These are phyloP conservation scores for Naganishia kalamii DNA, from an alignment of 768 basidiomycete genomes.

Conservation along the genomic window DNA sequence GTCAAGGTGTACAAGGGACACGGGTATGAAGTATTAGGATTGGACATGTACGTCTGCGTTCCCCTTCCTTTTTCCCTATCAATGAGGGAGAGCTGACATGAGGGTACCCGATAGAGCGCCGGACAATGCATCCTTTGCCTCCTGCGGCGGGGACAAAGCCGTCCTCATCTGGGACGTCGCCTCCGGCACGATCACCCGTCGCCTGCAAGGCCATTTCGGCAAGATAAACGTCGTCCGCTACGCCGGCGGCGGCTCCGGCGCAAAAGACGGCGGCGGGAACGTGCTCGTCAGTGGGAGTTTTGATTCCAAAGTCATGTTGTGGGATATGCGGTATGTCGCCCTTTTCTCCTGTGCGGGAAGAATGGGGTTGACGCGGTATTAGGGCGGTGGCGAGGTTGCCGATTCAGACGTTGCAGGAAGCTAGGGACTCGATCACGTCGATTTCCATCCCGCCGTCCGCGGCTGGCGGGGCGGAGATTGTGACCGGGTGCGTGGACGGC, in stretches of 20 bases:
- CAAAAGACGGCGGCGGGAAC: slow-evolving; percentile 65
- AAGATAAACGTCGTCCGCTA: slow-evolving; percentile 87
- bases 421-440: slow-evolving; percentile 76
- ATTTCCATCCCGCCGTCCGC: slow-evolving; percentile 49
- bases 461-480: slow-evolving; percentile 56
- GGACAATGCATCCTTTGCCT: slow-evolving; percentile 90
- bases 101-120: slow-evolving; percentile 57
- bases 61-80: not conserved
- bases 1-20: slow-evolving; percentile 87
- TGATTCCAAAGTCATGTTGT: slow-evolving; percentile 81
- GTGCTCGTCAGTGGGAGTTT: slow-evolving; percentile 88
- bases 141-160: slow-evolving; percentile 85
- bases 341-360: not conserved
- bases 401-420: slow-evolving; percentile 83
- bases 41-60: slow-evolving; percentile 65
- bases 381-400: slow-evolving; percentile 73
- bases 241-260: slow-evolving; percentile 30
- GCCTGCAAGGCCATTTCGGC: slow-evolving; percentile 80
- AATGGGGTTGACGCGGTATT: no score
- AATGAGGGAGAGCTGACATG: no score
- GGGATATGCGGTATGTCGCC: slow-evolving; percentile 77
- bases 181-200: slow-evolving; percentile 71
- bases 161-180: slow-evolving; percentile 96
- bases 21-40: slow-evolving; percentile 87
- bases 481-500: slow-evolving; percentile 84